Evolutionary conservation across 1,284 basidiomycete genomes (phyloP).

Genomic region (Afroboletus lepidellus): DNA sequence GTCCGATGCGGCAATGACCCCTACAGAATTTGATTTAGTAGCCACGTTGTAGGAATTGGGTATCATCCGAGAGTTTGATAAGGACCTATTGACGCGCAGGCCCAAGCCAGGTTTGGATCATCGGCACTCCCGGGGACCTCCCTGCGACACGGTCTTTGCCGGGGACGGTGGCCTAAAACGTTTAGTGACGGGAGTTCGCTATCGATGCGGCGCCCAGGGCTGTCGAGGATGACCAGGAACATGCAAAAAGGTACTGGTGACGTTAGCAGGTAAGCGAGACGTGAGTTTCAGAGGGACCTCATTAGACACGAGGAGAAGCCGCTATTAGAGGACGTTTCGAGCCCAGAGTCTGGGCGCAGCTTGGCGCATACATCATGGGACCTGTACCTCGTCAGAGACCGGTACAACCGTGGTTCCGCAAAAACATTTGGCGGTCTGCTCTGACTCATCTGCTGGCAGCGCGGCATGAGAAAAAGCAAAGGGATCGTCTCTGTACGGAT

Average conservation of each 20-base stretch:
- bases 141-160: background rate
- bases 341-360: background rate
- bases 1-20: background rate
- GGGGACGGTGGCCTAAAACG: background rate
- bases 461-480: background rate
- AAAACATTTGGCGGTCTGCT: background rate
- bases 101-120: no score
- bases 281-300: constrained; percentile 12
- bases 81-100: background rate
- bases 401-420: constrained; percentile 1
- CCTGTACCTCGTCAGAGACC: background rate
- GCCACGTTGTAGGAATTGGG: background rate
- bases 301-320: background rate
- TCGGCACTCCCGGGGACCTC: no score
- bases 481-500: background rate
- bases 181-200: background rate
- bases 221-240: constrained; percentile 1
- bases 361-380: background rate
- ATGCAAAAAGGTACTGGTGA: constrained; percentile 9
- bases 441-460: background rate
- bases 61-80: background rate
- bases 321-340: constrained; percentile 16
- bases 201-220: background rate
- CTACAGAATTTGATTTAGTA: background rate
- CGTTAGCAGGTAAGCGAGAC: constrained; percentile 15